Percentiles rank a stretch among this genome's conserved stretches.
These are phyloP conservation scores for Geotrichum armillariae DNA, from an alignment of 1,139 yeast species.

Conservation along the genomic window DNA sequence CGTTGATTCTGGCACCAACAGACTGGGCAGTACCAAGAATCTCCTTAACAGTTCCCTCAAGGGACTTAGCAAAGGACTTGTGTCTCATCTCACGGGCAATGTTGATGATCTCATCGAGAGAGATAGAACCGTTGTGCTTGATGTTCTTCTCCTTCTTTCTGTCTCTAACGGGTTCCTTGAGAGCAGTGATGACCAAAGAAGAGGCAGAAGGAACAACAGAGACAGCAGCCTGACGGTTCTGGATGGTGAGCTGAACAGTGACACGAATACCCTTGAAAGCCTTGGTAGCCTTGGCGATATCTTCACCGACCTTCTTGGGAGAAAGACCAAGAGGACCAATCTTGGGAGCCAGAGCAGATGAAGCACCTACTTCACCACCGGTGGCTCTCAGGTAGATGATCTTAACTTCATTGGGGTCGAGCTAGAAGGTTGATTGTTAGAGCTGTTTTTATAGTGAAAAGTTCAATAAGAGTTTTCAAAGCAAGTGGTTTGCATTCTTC, in stretches of 20 bases:
- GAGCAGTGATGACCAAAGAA: conserved; percentile 97
- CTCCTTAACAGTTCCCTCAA: conserved; percentile 97
- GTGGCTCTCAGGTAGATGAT: conserved; percentile 99
- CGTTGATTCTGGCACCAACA: conserved; percentile 97
- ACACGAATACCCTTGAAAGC: conserved; percentile 99
- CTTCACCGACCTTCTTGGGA: conserved; percentile 99
- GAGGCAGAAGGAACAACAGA: conserved; percentile 99
- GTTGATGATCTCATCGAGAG: conserved; percentile 94
- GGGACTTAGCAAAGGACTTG: conserved; percentile 97
- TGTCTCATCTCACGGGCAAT: conserved; percentile 98
- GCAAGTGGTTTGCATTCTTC: no score
- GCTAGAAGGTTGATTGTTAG: conserved; percentile 45
- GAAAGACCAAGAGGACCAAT: conserved; percentile 99
- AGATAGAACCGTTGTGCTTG: conserved; percentile 99
- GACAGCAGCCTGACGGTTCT: conserved; percentile 99
- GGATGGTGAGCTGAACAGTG: conserved; percentile 97
- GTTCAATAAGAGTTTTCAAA: no score
- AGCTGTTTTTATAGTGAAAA: no score
- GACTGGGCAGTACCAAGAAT: conserved; percentile 99
- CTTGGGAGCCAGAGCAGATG: conserved; percentile 99
- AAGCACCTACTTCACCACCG: conserved; percentile 99
- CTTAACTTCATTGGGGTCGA: conserved; percentile 98
- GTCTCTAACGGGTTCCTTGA: conserved; percentile 99
- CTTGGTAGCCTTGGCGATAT: conserved; percentile 99
- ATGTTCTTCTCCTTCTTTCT: conserved; percentile 99